Percentiles rank a stretch among this genome's conserved stretches.
phyloP scores from a whole-genome alignment of 352 stramenopile species.

The Phytopythium montanum region DNA sequence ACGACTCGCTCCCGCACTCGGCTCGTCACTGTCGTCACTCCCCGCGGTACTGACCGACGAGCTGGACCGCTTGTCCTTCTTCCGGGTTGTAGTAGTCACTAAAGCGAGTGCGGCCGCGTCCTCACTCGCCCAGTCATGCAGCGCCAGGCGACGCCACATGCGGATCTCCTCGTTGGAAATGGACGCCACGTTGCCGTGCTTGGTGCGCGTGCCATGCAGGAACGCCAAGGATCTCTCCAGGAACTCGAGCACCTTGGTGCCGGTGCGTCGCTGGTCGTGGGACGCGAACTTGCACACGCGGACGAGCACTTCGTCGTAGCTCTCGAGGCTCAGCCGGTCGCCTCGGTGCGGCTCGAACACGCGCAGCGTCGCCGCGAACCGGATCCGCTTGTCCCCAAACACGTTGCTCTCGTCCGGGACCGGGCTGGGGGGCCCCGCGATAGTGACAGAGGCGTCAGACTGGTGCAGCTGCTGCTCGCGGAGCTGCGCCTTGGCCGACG shows the following conservation, averaged over 20 bases:
- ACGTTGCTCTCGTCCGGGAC: slow-evolving; percentile 40
- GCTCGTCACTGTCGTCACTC: slow-evolving; percentile 50
- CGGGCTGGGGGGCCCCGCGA: slow-evolving; percentile 22
- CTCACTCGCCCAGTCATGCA: slow-evolving; percentile 62
- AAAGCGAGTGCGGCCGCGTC: slow-evolving; percentile 46
- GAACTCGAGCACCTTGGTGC: slow-evolving; percentile 73
- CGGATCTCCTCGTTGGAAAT: slow-evolving; percentile 83
- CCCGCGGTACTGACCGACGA: slow-evolving; percentile 45
- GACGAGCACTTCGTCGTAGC: slow-evolving; percentile 74
- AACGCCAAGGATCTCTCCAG: slow-evolving; percentile 73
- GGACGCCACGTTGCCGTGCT: slow-evolving; percentile 61
- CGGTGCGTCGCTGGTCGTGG: slow-evolving; percentile 67
- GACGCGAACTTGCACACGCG: slow-evolving; percentile 61
- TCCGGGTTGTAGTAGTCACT: slow-evolving; percentile 18
- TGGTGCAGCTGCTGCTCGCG: slow-evolving; percentile 26
- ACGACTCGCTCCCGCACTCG: slow-evolving; percentile 12
- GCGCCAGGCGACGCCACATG: slow-evolving; percentile 68
- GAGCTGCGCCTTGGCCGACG: slow-evolving; percentile 36
- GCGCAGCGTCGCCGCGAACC: slow-evolving; percentile 27
- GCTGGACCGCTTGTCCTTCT: slow-evolving; percentile 47
- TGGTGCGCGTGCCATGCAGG: slow-evolving; percentile 58
- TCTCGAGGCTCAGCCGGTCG: slow-evolving; percentile 30
- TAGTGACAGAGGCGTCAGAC: slow-evolving; percentile 19
- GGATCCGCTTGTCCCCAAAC: slow-evolving; percentile 43
- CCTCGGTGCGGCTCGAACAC: neutral